Conservation (phyloP, 768 basidiomycete genomes). For the Trametes cubensis region DNA sequence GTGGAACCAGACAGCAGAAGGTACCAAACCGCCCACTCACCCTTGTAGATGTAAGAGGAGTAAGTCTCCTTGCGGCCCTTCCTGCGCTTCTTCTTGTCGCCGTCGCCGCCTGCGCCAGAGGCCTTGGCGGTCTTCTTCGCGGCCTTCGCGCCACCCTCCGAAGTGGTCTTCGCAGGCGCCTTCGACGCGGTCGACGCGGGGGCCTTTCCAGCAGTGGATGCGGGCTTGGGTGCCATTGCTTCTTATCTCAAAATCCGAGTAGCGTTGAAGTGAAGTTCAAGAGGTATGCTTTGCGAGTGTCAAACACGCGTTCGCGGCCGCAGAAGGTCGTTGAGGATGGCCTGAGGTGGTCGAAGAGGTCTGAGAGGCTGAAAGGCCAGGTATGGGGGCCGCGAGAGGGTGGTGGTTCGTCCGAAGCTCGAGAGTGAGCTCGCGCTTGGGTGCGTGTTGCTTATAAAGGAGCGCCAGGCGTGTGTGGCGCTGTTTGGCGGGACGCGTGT, state of each 20-base stretch:
- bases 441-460: slow-evolving; percentile 30
- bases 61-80: slow-evolving; percentile 92
- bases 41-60: slow-evolving; percentile 95
- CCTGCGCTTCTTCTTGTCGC: slow-evolving; percentile 80
- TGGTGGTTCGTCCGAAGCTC: slow-evolving; percentile 12
- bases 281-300: slow-evolving; percentile 57
- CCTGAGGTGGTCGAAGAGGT: slow-evolving; percentile 10
- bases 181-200: slow-evolving; percentile 70
- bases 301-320: not conserved
- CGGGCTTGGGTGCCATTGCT: slow-evolving; percentile 70
- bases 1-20: not conserved
- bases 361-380: slow-evolving; percentile 3
- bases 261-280: slow-evolving; percentile 48
- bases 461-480: slow-evolving; percentile 26
- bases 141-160: slow-evolving; percentile 48
- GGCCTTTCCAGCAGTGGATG: slow-evolving; percentile 84
- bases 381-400: slow-evolving; percentile 18
- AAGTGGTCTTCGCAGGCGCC: slow-evolving; percentile 58
- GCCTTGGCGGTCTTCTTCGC: slow-evolving; percentile 62
- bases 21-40: slow-evolving; percentile 41
- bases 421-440: slow-evolving; percentile 11
- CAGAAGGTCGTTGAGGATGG: not conserved
- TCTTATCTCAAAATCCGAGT: too few species aligned
- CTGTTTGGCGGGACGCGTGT: slow-evolving; percentile 32
- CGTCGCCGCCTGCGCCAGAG: slow-evolving; percentile 55